These are phyloP conservation scores for Tremellales sp. DNA, from an alignment of 1,284 basidiomycete genomes.

Conservation along the genomic window DNA sequence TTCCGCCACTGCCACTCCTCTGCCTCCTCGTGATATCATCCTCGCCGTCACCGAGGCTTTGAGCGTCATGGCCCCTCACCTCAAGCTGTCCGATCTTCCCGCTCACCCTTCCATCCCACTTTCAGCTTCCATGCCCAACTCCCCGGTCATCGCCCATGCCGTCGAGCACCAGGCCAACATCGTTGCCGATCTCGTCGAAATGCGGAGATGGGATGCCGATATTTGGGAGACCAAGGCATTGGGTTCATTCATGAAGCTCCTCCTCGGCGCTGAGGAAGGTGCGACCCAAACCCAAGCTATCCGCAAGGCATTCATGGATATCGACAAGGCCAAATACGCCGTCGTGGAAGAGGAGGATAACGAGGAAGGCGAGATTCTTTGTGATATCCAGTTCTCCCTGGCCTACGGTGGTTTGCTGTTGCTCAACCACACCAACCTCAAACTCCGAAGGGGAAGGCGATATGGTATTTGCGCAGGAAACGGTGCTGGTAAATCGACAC, in stretches of 20 bases:
- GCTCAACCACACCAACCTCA: slow-evolving; percentile 90
- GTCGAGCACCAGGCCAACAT: slow-evolving; percentile 70
- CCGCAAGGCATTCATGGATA: slow-evolving; percentile 67
- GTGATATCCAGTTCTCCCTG: slow-evolving; percentile 89
- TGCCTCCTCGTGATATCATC: slow-evolving; percentile 63
- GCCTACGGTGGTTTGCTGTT: slow-evolving; percentile 94
- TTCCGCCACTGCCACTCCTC: slow-evolving; percentile 62
- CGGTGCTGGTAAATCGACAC: slow-evolving; percentile 92
- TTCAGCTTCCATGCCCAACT: slow-evolving; percentile 37
- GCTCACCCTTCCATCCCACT: slow-evolving; percentile 48
- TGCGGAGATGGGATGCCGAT: slow-evolving; percentile 62
- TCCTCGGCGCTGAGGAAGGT: slow-evolving; percentile 43
- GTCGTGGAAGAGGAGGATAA: slow-evolving; percentile 60
- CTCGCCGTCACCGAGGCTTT: slow-evolving; percentile 59
- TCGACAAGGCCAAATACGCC: slow-evolving; percentile 62
- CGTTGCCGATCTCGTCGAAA: slow-evolving; percentile 70
- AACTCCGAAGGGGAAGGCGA: slow-evolving; percentile 81
- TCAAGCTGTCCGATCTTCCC: slow-evolving; percentile 58
- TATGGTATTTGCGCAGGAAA: slow-evolving; percentile 97
- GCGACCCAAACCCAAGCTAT: slow-evolving; percentile 60
- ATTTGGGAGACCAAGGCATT: slow-evolving; percentile 69
- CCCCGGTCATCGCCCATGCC: slow-evolving; percentile 45
- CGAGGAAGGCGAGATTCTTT: slow-evolving; percentile 72
- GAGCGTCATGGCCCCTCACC: slow-evolving; percentile 58
- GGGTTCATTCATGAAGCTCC: slow-evolving; percentile 61